Percentiles rank a stretch among this genome's conserved stretches.
These are phyloP conservation scores for Aspergillus carbonarius DNA, from an alignment of 2,329 filamentous ascomycete species.

Conservation along the genomic window DNA sequence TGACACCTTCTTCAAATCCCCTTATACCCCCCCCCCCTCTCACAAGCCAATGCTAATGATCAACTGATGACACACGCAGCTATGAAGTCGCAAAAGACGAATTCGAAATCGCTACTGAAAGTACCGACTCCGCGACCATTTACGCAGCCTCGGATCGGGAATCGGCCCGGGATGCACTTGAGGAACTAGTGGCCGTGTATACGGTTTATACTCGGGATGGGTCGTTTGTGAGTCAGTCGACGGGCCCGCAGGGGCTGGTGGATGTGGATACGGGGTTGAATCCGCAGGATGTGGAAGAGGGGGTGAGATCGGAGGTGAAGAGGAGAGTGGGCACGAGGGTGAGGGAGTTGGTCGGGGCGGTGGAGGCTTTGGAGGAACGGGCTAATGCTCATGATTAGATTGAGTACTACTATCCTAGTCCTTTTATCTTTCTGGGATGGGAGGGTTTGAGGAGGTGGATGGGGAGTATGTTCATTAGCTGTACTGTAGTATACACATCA, in stretches of 20 bases:
- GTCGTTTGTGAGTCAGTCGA: background rate
- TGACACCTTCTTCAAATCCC: conserved; percentile 15
- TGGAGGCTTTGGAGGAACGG: conserved; percentile 44
- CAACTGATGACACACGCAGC: conserved; percentile 23
- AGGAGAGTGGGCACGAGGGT: conserved; percentile 46
- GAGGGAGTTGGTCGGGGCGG: conserved; percentile 48
- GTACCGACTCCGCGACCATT: conserved; percentile 45
- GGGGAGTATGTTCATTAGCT: no score
- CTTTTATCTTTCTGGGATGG: no score
- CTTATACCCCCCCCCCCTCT: background rate
- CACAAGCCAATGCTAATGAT: background rate
- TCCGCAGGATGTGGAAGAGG: conserved; percentile 26
- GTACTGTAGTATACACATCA: no score
- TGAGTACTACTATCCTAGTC: no score
- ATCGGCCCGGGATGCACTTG: conserved; percentile 47
- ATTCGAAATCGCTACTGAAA: conserved; percentile 51
- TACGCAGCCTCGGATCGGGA: conserved; percentile 49
- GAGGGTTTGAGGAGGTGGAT: background rate
- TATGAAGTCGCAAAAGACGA: conserved; percentile 50
- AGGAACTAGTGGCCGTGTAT: conserved; percentile 39
- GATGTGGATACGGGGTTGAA: conserved; percentile 34
- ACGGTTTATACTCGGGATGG: conserved; percentile 31
- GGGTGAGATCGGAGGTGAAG: conserved; percentile 43
- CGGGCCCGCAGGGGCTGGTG: conserved; percentile 13
- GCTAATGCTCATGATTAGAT: conserved; percentile 25